These are phyloP conservation scores for Mortierella claussenii DNA, from an alignment of 192 early-diverging fungal genomes.

Conservation along the genomic window DNA sequence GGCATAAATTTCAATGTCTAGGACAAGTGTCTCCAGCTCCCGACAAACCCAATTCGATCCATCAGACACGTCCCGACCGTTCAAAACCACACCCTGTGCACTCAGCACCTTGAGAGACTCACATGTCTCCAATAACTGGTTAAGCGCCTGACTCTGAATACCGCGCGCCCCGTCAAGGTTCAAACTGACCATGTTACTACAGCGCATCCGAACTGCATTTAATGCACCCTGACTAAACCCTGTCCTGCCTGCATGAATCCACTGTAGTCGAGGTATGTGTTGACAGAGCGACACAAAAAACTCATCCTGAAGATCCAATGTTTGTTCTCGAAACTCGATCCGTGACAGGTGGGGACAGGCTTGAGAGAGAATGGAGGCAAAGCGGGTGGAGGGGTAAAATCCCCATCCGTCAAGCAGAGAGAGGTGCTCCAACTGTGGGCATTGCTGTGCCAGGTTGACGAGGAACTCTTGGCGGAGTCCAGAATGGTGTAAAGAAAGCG, in stretches of 20 bases:
- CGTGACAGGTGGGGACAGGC: conserved; percentile 20
- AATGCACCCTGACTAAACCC: conserved; percentile 31
- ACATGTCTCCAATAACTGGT: conserved; percentile 12
- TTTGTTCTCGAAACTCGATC: conserved; percentile 36
- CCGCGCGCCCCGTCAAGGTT: conserved; percentile 44
- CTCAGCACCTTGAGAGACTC: conserved; percentile 10
- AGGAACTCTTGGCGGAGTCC: conserved; percentile 45
- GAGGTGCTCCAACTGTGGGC: conserved; percentile 32
- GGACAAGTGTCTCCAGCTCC: conserved; percentile 23
- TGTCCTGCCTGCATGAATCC: conserved; percentile 39
- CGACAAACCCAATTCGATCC: conserved; percentile 19
- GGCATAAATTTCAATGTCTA: conserved; percentile 35
- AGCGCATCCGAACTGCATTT: conserved; percentile 12
- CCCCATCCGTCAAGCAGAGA: conserved; percentile 42
- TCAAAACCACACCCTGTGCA: conserved; percentile 38
- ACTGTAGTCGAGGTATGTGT: conserved; percentile 26
- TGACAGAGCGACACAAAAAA: conserved; percentile 35
- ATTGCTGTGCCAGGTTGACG: conserved; percentile 20
- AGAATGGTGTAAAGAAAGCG: conserved; percentile 19
- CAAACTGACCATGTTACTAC: conserved; percentile 26
- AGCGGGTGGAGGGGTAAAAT: conserved; percentile 36
- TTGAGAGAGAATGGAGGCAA: conserved; percentile 16
- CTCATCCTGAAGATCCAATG: conserved; percentile 43
- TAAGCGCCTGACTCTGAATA: conserved; percentile 23
- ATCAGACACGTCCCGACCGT: conserved; percentile 20